A percentile compares a stretch with the other conserved stretches of the same genome.
These are phyloP conservation scores for Camellia granthamiana DNA, from an alignment of 148 eudicot species.

Conservation along the genomic window DNA sequence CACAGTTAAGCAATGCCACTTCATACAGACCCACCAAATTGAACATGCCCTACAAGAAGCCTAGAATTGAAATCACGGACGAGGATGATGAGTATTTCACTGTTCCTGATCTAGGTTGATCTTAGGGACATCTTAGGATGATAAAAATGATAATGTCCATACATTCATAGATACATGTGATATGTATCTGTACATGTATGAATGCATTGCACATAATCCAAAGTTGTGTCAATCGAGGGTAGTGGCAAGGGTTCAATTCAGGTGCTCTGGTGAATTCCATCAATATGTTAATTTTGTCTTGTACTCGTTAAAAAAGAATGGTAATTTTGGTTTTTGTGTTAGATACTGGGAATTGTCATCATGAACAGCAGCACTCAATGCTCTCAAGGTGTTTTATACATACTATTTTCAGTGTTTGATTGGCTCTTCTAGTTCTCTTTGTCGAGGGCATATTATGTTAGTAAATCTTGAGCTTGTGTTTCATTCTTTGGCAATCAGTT, in stretches of 20 bases:
- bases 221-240: not conserved
- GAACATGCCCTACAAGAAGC: constrained; percentile 64
- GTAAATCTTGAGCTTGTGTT: no score
- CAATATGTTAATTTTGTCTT: not conserved
- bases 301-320: not conserved
- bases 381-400: no score
- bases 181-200: not conserved
- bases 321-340: no score
- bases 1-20: constrained; percentile 35
- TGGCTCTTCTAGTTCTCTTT: no score
- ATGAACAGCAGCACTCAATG: no score
- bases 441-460: no score
- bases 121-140: not conserved
- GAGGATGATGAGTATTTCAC: constrained; percentile 80
- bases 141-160: not conserved
- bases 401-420: no score
- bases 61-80: constrained; percentile 56
- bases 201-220: not conserved
- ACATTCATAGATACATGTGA: not conserved
- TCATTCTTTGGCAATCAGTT: no score
- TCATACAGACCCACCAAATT: constrained; percentile 43
- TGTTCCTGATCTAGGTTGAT: constrained; percentile 94
- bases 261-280: not conserved
- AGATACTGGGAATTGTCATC: no score
- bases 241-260: not conserved